These are phyloP conservation scores for Brassica hybrid DNA, from an alignment of 441 rosid genomes.

Conservation along the genomic window DNA sequence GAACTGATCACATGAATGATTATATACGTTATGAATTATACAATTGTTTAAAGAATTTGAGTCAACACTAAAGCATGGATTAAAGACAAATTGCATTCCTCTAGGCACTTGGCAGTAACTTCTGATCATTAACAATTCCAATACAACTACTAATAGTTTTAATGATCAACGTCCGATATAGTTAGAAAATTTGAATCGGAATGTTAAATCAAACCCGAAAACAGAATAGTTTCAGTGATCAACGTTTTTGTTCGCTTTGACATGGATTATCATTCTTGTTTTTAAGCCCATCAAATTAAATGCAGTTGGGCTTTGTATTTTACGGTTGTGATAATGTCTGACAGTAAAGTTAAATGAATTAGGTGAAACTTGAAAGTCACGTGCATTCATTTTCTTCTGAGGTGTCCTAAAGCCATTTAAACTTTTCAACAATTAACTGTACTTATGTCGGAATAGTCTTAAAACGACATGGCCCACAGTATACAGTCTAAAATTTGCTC, in stretches of 20 bases:
- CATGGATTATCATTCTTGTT: neutral
- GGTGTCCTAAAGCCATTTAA: conserved; percentile 31
- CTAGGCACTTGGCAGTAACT: conserved; percentile 24
- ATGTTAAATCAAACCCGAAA: neutral
- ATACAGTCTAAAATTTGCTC: neutral
- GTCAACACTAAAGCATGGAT: conserved; percentile 31
- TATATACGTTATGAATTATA: conserved; percentile 24
- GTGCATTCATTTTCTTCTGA: conserved; percentile 24
- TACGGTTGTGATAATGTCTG: neutral
- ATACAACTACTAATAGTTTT: conserved; percentile 3
- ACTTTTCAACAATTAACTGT: conserved; percentile 24
- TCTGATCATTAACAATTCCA: conserved; percentile 19
- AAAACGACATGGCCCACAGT: conserved; percentile 27
- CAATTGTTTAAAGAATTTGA: conserved; percentile 1
- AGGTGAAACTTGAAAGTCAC: conserved; percentile 29
- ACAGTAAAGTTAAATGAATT: conserved; percentile 20
- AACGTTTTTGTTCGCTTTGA: neutral
- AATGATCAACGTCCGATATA: neutral
- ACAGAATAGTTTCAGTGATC: neutral
- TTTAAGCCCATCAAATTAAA: conserved; percentile 13
- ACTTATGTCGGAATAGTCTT: conserved; percentile 38
- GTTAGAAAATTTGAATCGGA: conserved; percentile 5
- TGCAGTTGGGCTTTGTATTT: conserved; percentile 14
- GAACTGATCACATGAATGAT: conserved; percentile 35
- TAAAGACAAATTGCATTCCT: conserved; percentile 32